Conservation (phyloP, 345 rosid genomes). For the Mangifera indica region DNA sequence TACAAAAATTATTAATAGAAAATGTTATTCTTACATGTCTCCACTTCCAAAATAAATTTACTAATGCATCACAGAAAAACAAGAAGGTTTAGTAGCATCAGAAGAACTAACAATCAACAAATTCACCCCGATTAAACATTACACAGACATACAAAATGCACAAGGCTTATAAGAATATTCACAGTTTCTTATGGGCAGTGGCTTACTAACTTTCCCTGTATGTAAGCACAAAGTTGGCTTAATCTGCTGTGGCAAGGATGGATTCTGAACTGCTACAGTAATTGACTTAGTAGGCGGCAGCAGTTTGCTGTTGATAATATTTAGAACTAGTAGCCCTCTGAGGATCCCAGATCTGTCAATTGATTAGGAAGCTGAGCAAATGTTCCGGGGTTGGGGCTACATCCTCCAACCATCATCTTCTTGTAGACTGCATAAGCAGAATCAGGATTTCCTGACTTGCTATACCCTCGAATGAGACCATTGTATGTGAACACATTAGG, state of each 20-base stretch:
- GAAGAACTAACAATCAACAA: background rate
- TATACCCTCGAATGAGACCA: constrained; percentile 76
- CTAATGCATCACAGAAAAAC: background rate
- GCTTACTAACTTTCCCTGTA: background rate
- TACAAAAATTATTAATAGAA: background rate
- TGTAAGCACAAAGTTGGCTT: background rate
- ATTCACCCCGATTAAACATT: background rate
- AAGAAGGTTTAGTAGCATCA: background rate
- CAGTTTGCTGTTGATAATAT: background rate
- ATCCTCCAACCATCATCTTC: constrained; percentile 79
- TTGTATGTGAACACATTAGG: constrained; percentile 86
- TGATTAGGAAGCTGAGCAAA: constrained; percentile 84
- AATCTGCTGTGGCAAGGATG: constrained; percentile 4
- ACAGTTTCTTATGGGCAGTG: constrained; percentile 2
- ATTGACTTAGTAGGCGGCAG: too few species aligned
- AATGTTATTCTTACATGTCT: background rate
- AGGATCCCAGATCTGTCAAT: constrained; percentile 13
- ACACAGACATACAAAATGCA: background rate
- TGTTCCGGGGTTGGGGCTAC: constrained; percentile 77
- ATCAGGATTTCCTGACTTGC: constrained; percentile 62
- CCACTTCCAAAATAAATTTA: background rate
- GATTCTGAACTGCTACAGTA: constrained; percentile 2
- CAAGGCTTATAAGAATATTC: constrained; percentile 11
- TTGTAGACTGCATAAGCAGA: constrained; percentile 73
- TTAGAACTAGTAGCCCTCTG: background rate